A percentile compares a stretch with the other conserved stretches of the same genome.
Evolutionary conservation across 163 green algal genomes (phyloP).

Genomic region (Coccomyxa subellipsoidea): DNA sequence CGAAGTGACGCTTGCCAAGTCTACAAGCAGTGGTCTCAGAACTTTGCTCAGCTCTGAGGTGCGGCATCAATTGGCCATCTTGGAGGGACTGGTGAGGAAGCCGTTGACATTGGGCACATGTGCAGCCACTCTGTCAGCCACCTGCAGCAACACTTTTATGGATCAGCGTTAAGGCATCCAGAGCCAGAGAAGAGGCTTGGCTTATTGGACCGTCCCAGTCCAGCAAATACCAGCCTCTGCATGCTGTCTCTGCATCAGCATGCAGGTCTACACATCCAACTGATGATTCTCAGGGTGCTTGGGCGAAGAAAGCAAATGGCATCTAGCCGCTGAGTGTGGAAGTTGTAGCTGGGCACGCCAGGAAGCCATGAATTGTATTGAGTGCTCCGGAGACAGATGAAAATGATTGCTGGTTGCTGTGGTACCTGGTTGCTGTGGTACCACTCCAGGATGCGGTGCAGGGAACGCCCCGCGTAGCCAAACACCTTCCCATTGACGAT

Average conservation of each 20-base stretch:
- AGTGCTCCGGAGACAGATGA: neutral
- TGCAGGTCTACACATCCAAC: too few relatives aligned
- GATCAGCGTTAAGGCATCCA: neutral
- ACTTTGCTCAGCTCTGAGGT: too few relatives aligned
- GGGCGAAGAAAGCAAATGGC: too few relatives aligned
- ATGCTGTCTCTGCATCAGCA: too few relatives aligned
- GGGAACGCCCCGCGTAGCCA: neutral
- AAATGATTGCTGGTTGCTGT: neutral
- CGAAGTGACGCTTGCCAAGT: too few relatives aligned
- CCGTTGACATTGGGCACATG: neutral
- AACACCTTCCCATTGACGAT: neutral
- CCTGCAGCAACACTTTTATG: too few relatives aligned
- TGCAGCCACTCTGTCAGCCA: neutral
- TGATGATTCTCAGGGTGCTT: too few relatives aligned
- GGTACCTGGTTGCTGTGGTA: neutral
- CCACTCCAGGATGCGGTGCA: neutral
- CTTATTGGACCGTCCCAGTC: neutral
- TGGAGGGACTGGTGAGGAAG: neutral
- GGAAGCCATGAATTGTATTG: neutral
- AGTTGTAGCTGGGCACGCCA: too few relatives aligned
- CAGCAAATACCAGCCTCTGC: too few relatives aligned
- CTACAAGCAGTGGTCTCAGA: too few relatives aligned
- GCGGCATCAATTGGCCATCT: neutral
- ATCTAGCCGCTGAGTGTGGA: too few relatives aligned
- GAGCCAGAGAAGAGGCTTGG: neutral